Evolutionary conservation across 352 stramenopile genomes (phyloP), one percentile per base, ranked within the genome.

Genomic region (Pythium aphanidermatum): DNA sequence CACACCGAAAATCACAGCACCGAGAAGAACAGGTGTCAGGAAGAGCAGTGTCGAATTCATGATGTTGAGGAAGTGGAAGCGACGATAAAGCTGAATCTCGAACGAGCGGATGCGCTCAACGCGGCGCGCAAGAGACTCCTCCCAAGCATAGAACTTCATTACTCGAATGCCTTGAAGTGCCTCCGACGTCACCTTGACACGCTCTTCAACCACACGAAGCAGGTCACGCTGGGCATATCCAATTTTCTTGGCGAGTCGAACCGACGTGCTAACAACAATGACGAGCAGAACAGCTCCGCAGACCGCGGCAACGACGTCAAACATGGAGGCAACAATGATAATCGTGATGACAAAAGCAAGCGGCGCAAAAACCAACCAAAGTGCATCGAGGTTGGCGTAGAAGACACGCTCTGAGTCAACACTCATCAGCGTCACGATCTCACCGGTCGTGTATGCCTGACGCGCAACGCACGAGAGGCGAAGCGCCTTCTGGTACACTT

Each of bases 111-210:
- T 57, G 11, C 35, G 25, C 21, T 46, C 39, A 20, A 69, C 37
- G n/a, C 48, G 53, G 14, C 44, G 31, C n/a, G 45, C 27, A 32
- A 65, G 37, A 28, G 54, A 59, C 13, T 32, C 19, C 27, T 69
- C 60, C 77, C 77, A 93, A 14, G 62, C 73, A 41, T 88, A 86
- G 42, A 88, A 76, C 46, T 93, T 93, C 19, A 93, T 64, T 42
- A 73, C 74, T 37, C 80, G 62, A 38, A 94, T 85, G 4, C 84
- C 86, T 13, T 72, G 48, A 10, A 97, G 62, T 25, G 92, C 74
- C 63, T 96, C 88, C 48, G 83, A 89, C 26, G 89, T 83, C 43
- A 94, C 76, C 56, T 93, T 92, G 21, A 97, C 74, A 5, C 88
- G 65, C 3, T 74, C 51, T 2, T 37, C 34, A 17, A 39, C 38